Percentiles rank a stretch among this genome's conserved stretches.
These are phyloP conservation scores for Leccinum boreale DNA, from an alignment of 768 basidiomycete species.

Conservation along the genomic window DNA sequence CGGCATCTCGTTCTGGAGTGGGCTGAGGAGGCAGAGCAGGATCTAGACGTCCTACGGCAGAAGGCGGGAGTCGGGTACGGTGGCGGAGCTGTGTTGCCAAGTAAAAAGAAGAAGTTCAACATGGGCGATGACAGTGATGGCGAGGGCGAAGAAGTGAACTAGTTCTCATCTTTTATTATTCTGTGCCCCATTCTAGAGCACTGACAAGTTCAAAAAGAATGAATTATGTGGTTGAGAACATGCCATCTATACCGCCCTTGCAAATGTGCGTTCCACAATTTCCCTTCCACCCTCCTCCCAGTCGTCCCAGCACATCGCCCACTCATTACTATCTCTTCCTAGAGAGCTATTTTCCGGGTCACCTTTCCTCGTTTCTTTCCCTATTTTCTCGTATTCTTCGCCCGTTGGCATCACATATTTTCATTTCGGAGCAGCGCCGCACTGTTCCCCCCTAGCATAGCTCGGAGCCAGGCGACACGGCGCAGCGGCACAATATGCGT, in stretches of 20 bases:
- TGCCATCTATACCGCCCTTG: constrained; percentile 7
- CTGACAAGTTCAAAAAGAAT: neutral
- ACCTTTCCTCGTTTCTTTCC: constrained; percentile 22
- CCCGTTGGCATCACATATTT: too few relatives aligned
- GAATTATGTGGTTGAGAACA: neutral
- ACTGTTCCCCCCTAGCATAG: too few relatives aligned
- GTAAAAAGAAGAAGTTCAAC: constrained; percentile 67
- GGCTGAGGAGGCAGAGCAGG: constrained; percentile 81
- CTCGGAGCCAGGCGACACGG: too few relatives aligned
- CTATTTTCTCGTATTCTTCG: constrained; percentile 20
- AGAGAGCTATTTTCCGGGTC: constrained; percentile 21
- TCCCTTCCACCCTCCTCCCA: constrained; percentile 37
- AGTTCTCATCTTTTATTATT: neutral
- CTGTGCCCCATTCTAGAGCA: neutral
- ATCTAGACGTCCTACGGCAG: constrained; percentile 70
- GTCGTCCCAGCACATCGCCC: constrained; percentile 41
- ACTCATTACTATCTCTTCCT: constrained; percentile 32
- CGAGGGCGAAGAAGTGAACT: constrained; percentile 30
- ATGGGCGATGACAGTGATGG: constrained; percentile 41
- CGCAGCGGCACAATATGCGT: too few relatives aligned
- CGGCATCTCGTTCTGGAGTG: constrained; percentile 93
- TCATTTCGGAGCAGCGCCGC: too few relatives aligned
- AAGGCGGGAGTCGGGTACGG: constrained; percentile 81
- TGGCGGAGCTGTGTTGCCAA: constrained; percentile 66
- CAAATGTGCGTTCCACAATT: constrained; percentile 23